Conservation (phyloP, 371 early-diverging fungal species). For the Mortierella sp. region DNA sequence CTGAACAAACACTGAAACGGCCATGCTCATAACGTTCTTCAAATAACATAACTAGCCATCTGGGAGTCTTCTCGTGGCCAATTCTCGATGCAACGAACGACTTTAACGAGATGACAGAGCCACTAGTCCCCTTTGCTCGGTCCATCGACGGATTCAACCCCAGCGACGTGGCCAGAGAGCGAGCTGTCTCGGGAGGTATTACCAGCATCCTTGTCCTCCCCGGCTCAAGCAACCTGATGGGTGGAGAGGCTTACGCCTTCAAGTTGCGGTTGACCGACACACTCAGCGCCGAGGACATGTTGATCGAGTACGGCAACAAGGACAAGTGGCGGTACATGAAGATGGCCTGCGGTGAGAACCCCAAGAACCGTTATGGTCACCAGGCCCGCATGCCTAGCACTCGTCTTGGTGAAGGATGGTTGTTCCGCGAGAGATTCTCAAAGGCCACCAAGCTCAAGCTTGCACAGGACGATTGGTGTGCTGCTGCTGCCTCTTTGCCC, state of each 20-base stretch:
- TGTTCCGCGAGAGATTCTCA: conserved; percentile 71
- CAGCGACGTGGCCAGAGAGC: conserved; percentile 70
- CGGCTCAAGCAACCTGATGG: conserved; percentile 82
- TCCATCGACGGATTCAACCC: conserved; percentile 73
- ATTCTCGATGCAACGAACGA: conserved; percentile 64
- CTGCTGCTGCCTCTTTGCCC: conserved; percentile 57
- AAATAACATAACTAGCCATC: conserved; percentile 58
- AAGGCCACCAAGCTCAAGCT: conserved; percentile 65
- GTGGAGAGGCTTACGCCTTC: conserved; percentile 82
- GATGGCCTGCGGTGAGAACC: conserved; percentile 90
- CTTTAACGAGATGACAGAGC: conserved; percentile 75
- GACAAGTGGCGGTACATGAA: conserved; percentile 83
- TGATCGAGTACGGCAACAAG: conserved; percentile 66
- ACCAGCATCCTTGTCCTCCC: conserved; percentile 84
- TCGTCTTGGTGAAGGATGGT: conserved; percentile 78
- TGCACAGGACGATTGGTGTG: conserved; percentile 86
- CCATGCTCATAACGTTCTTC: not conserved
- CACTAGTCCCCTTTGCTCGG: conserved; percentile 71
- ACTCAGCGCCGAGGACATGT: conserved; percentile 75
- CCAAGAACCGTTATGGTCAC: conserved; percentile 65
- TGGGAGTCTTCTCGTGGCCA: conserved; percentile 71
- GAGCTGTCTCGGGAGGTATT: conserved; percentile 81
- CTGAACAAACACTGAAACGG: not conserved
- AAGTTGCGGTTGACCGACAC: conserved; percentile 69
- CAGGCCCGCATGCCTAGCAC: conserved; percentile 57